These are phyloP conservation scores for Lagenaria siceraria DNA, from an alignment of 306 rosid species.

Conservation along the genomic window DNA sequence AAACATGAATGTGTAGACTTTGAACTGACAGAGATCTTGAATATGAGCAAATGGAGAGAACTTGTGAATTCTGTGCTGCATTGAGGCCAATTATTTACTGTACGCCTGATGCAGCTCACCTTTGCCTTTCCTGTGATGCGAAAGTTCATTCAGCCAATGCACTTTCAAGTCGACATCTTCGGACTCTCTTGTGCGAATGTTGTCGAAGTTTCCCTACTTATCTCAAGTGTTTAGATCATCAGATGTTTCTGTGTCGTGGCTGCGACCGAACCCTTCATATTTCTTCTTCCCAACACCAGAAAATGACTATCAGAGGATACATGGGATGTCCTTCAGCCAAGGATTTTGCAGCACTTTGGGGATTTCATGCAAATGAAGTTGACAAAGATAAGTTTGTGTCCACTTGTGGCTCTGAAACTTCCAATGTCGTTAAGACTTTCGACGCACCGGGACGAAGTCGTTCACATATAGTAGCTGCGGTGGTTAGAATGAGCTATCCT, in stretches of 20 bases:
- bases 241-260: slow-evolving; percentile 43
- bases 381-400: slow-evolving; percentile 34
- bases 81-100: slow-evolving; percentile 73
- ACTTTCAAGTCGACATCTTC: slow-evolving; percentile 53
- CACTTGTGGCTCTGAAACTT: slow-evolving; percentile 29
- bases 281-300: slow-evolving; percentile 31
- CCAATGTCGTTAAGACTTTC: slow-evolving; percentile 8
- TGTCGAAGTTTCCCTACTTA: slow-evolving; percentile 42
- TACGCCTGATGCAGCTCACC: slow-evolving; percentile 73
- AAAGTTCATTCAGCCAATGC: slow-evolving; percentile 81
- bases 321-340: slow-evolving; percentile 69
- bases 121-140: slow-evolving; percentile 81
- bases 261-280: slow-evolving; percentile 53
- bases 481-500: slow-evolving; percentile 6
- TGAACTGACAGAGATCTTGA: slow-evolving; percentile 5
- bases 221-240: slow-evolving; percentile 50
- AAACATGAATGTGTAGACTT: slow-evolving; percentile 4
- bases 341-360: slow-evolving; percentile 72
- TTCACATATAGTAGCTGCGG: neutral
- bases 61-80: slow-evolving; percentile 65
- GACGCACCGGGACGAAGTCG: slow-evolving; percentile 12
- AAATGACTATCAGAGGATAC: slow-evolving; percentile 45
- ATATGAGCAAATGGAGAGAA: slow-evolving; percentile 51
- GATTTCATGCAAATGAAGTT: slow-evolving; percentile 34
- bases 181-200: slow-evolving; percentile 47